Base-by-base conservation (phyloP, 257 asterid genomes). In the Linderniella brevidens region DNA sequence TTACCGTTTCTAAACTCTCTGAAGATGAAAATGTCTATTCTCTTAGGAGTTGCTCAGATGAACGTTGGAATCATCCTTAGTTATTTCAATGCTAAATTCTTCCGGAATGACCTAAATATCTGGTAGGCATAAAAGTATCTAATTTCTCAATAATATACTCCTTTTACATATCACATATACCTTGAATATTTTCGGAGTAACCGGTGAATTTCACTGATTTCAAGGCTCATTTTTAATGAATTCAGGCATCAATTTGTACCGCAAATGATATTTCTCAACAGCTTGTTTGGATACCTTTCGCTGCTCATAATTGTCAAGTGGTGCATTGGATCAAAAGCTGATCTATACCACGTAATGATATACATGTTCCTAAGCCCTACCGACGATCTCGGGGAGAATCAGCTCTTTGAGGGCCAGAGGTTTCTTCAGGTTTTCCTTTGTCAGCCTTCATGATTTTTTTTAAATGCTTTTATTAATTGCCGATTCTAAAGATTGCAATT, bases 361-460 rank as follows among this genome's bases (percentile, higher is more conserved):
- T 88, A 88, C 86, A 88, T 88, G 98, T 88, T 88, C 63, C 84
- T 88, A 63, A 64, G 94, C 58, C 98, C 98, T 37, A 84, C 90
- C 3, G 98, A 72, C 46, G 98, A 88, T 32, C 75, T 84, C 10
- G 95, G 94, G 40, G 98, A 88, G 51, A 88, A 88, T 77, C 70
- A 88, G 73, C 93, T 88, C 64, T 84, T 88, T 68, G 51, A 78
- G 56, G 92, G 93, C 48, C 98, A 88, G 81, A 84, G 71, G 83
- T 72, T 61, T 46, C 35, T 64, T 61, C 98, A 88, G 98, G 95
- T 88, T 46, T 17, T 62, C 25, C 58, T 40, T 54, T 50, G 10
- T 35, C 13, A 25, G 32, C 15, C 14, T 9, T 37, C 32, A 25
- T 25, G 32, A 25, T 2, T 25, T 25, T 25, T 25, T 25, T 25